These are phyloP conservation scores for Suhomyces kilbournensis DNA, from an alignment of 805 yeast species.

Conservation along the genomic window DNA sequence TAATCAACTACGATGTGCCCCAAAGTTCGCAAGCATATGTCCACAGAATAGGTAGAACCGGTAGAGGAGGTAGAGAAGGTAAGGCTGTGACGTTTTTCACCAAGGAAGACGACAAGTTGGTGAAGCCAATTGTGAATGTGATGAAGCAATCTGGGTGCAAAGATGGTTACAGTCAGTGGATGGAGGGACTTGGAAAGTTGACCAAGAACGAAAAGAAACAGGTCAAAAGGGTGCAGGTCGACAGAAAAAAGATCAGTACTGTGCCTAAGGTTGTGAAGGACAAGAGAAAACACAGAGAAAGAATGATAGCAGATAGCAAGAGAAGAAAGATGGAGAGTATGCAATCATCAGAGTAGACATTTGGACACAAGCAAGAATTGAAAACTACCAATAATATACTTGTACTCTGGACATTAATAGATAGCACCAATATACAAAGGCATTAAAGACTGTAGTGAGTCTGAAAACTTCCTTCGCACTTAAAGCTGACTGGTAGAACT, in stretches of 20 bases:
- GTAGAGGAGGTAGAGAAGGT: constrained; percentile 88
- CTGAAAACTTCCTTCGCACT: not conserved
- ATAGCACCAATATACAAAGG: not conserved
- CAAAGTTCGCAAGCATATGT: constrained; percentile 91
- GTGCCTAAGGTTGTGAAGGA: constrained; percentile 68
- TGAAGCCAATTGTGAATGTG: constrained; percentile 85
- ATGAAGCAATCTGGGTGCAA: constrained; percentile 88
- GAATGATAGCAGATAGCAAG: constrained; percentile 77
- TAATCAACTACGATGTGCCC: constrained; percentile 96
- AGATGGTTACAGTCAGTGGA: constrained; percentile 70
- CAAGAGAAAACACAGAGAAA: constrained; percentile 58
- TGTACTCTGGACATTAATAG: not conserved
- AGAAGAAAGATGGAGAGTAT: constrained; percentile 43
- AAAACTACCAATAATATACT: not conserved
- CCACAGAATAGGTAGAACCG: constrained; percentile 98
- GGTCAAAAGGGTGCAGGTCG: constrained; percentile 54
- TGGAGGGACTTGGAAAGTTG: constrained; percentile 67
- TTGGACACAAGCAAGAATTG: not conserved
- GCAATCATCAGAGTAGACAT: not conserved
- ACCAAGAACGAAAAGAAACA: constrained; percentile 59
- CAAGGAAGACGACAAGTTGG: constrained; percentile 73
- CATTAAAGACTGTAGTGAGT: not conserved
- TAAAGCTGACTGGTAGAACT: no score
- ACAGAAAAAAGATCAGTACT: constrained; percentile 77
- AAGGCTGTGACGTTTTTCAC: constrained; percentile 90